A percentile compares a stretch with the other conserved stretches of the same genome.
Conservation (phyloP, 371 early-diverging fungal genomes). For the Rhizopus stolonifer region DNA sequence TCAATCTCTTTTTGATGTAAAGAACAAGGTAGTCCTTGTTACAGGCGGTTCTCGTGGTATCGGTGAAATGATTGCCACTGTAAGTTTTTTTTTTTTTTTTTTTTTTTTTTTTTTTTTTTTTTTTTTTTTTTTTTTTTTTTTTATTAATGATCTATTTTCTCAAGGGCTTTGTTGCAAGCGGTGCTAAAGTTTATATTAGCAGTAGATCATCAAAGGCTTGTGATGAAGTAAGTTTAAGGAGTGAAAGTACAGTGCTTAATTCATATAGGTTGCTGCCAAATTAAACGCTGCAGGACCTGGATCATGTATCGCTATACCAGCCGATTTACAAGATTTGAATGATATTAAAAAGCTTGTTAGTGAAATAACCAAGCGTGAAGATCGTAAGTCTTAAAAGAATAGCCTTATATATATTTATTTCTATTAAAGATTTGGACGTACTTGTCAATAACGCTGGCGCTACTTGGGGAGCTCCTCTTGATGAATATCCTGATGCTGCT, state of each 20-base stretch:
- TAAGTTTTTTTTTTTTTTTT: conserved; percentile 15
- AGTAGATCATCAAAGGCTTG: conserved; percentile 65
- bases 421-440: conserved; percentile 67
- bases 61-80: conserved; percentile 72
- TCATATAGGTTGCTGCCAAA: conserved; percentile 46
- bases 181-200: conserved; percentile 77
- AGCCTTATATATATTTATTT: neutral
- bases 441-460: conserved; percentile 88
- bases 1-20: conserved; percentile 70
- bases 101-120: neutral
- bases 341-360: conserved; percentile 62
- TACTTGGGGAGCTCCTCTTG: conserved; percentile 70
- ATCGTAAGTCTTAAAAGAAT: conserved; percentile 31
- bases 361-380: conserved; percentile 60
- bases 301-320: conserved; percentile 70
- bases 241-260: neutral
- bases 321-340: conserved; percentile 71
- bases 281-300: conserved; percentile 68
- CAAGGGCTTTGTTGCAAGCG: conserved; percentile 71
- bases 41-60: conserved; percentile 88
- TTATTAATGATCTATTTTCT: neutral
- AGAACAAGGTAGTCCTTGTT: conserved; percentile 87
- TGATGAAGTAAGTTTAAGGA: conserved; percentile 43
- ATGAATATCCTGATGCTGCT: conserved; percentile 66
- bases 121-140: neutral